Base-by-base conservation (phyloP, 805 yeast species). In the Jamesozyma spencerorum region DNA sequence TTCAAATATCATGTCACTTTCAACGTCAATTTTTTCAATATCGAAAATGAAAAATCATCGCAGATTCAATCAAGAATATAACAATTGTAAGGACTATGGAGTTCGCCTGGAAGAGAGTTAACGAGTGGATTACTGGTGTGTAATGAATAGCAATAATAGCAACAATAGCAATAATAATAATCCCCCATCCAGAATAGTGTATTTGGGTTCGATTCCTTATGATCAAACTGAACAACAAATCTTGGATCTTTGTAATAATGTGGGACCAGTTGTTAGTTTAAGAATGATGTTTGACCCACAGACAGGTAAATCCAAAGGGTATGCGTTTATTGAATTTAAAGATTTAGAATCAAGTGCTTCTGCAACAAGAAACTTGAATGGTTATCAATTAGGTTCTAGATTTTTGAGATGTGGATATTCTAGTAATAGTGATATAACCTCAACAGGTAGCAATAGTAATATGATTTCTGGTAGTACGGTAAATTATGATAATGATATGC, bases 211-310 rank as follows among this genome's bases (percentile, higher is more conserved):
- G 13, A 83, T 90, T 30, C 97, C 97, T 1, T 86, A 79, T 57
- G 97, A 90, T 54, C 86, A 84, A 55, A 84, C 96, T 0, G 97
- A 90, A 58, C 94, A 86, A 51, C 97, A 88, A 59, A 81, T 90
- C n/a, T 63, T 75, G 49, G 94, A 85, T 47, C 75, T 90, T 12
- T 94, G 94, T 45, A 69, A 72, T 42, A 79, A 94, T 2, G 92
- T 85, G 2, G 97, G 97, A 1, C 95, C 97, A 0, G 90, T 90
- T 2, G 72, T 74, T 19, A 76, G 74, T 41, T 66, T 85, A 44
- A 79, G 81, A 56, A 71, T 90, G 54, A 71, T 85, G 59, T 85
- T 88, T 57, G 97, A 90, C 58, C 80, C 84, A 34, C 79, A 79
- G 40, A 87, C 95, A 0, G 97, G 97, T 2, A 80, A 79, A 54